These are phyloP conservation scores for Paracoccidioides brasiliensis DNA, from an alignment of 2,329 filamentous ascomycete species.

Conservation along the genomic window DNA sequence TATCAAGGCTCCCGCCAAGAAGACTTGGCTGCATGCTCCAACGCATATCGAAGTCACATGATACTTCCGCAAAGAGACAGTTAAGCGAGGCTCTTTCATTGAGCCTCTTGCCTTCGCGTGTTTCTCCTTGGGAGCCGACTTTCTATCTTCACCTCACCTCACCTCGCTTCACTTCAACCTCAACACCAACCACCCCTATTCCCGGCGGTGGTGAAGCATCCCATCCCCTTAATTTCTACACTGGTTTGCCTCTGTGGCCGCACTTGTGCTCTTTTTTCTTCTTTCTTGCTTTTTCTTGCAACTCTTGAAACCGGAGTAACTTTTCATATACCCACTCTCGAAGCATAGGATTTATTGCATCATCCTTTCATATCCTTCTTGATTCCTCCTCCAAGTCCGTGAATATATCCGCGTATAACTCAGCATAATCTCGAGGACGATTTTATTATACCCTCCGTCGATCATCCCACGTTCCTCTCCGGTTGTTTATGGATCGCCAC, in stretches of 20 bases:
- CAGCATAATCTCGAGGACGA: neutral
- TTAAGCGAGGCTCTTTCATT: neutral
- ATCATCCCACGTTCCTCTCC: neutral
- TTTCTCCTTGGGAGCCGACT: neutral
- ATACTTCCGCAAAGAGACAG: neutral
- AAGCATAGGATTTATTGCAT: too few species aligned
- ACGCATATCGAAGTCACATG: too few species aligned
- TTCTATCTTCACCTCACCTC: neutral
- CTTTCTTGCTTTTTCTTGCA: neutral
- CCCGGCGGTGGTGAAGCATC: neutral
- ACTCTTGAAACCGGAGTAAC: neutral
- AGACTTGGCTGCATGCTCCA: too few species aligned
- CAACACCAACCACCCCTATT: neutral
- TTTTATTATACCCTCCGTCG: neutral
- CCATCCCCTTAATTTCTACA: too few species aligned
- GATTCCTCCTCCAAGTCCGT: neutral
- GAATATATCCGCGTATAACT: neutral
- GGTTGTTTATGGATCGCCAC: neutral
- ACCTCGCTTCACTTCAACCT: neutral
- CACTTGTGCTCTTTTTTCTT: too few species aligned
- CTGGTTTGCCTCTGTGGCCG: too few species aligned
- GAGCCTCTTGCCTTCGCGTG: constrained; percentile 1
- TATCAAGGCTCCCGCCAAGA: neutral
- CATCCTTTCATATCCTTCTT: neutral
- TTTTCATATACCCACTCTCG: neutral